Percentiles rank a stretch among this genome's conserved stretches.
Conservation (phyloP, 2,329 filamentous ascomycete genomes). For the Colletotrichum viniferum region DNA sequence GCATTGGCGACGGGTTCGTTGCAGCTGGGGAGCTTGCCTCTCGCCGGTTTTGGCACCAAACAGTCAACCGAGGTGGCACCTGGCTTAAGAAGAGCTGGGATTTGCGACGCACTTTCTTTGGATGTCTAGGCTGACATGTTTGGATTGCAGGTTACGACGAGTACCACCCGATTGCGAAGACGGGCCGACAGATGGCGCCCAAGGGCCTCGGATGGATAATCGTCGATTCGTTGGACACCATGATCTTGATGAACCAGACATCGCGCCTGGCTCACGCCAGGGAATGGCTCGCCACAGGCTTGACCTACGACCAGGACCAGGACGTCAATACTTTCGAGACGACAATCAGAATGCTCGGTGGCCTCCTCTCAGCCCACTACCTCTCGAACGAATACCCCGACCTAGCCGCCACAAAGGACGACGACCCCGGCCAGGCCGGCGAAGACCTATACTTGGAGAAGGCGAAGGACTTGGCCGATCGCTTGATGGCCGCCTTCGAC, state of each 20-base stretch:
- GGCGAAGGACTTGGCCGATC: conserved; percentile 88
- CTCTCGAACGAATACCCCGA: conserved; percentile 82
- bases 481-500: conserved; percentile 86
- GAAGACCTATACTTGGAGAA: conserved; percentile 97
- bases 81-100: neutral
- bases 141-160: conserved; percentile 73
- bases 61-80: neutral
- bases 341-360: conserved; percentile 96
- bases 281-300: conserved; percentile 81
- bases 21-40: neutral
- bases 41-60: neutral
- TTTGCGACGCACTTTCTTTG: neutral
- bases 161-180: conserved; percentile 83
- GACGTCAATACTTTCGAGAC: conserved; percentile 98
- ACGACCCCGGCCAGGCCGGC: conserved; percentile 73
- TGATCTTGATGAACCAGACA: conserved; percentile 98
- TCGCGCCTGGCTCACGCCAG: conserved; percentile 82
- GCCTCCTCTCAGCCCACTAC: conserved; percentile 91
- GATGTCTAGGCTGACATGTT: neutral
- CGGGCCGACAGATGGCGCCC: conserved; percentile 81
- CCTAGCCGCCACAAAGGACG: conserved; percentile 75
- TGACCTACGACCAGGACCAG: conserved; percentile 90
- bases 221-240: conserved; percentile 90
- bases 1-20: neutral
- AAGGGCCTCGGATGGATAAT: conserved; percentile 98